phyloP scores from a whole-genome alignment of 768 basidiomycete species.

The Pleurotus platypus region DNA sequence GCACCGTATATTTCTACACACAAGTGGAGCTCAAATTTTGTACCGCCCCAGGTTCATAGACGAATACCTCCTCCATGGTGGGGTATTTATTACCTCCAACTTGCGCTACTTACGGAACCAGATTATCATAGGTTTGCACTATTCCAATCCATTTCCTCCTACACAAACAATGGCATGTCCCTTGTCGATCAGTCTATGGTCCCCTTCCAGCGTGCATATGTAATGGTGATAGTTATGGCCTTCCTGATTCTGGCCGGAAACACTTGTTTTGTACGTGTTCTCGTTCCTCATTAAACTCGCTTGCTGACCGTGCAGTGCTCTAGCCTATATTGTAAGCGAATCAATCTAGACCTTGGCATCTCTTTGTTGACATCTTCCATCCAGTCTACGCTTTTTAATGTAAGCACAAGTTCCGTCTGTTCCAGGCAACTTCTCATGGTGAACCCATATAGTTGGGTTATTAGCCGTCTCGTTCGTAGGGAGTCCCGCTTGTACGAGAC shows the following conservation, averaged over 20 bases:
- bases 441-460: constrained; percentile 55
- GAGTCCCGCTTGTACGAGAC: constrained; percentile 70
- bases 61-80: constrained; percentile 67
- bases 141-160: constrained; percentile 83
- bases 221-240: constrained; percentile 68
- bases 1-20: constrained; percentile 70
- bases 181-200: constrained; percentile 87
- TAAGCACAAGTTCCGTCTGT: constrained; percentile 29
- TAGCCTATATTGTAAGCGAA: constrained; percentile 82
- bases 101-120: background rate
- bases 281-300: too few relatives aligned
- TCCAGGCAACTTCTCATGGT: too few relatives aligned
- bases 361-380: too few relatives aligned
- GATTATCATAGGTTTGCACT: constrained; percentile 61
- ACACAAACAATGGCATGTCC: constrained; percentile 85
- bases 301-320: background rate
- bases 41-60: constrained; percentile 52
- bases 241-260: constrained; percentile 87
- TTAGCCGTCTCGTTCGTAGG: constrained; percentile 55
- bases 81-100: constrained; percentile 6
- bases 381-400: constrained; percentile 80
- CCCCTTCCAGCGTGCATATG: constrained; percentile 86
- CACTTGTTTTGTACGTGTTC: constrained; percentile 74
- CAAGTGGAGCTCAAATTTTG: constrained; percentile 59
- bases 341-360: too few relatives aligned